Evolutionary conservation across 306 rosid genomes (phyloP), one percentile per base, ranked within the genome.

Genomic region (Ochetophila trinervis): DNA sequence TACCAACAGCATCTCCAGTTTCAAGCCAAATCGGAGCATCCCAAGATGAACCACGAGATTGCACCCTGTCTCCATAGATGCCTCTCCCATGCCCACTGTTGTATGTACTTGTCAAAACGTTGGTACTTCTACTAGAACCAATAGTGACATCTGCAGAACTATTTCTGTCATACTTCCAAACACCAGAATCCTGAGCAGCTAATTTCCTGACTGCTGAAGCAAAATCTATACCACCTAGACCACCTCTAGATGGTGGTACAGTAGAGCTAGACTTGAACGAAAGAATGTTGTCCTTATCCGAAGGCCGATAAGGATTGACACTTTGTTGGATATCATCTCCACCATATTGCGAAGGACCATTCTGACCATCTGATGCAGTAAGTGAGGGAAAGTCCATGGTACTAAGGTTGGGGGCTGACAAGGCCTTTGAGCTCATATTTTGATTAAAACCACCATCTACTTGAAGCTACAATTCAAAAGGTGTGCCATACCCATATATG

Each of bases 1-100:
- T 92, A 92, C 98, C 98, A 60, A 89, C 98, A 49, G 96, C 79
- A 6, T 92, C 98, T 52, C 98, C 98, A 16, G 98, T 92, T 79
- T 92, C 98, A 74, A 92, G 95, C 98, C 98, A 92, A 65, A 83
- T 79, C 15, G 98, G 96, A 60, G 95, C 85, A 59, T 85, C 68
- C 67, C 91, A 83, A 76, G 87, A 49, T 76, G 98, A 85, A 61
- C 89, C 85, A 37, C 88, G 90, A 30, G 73, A 80, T 72, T 84
- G 95, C 49, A 74, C 68, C 82, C 93, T 84, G 62, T 92, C 93
- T 76, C 83, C 75, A 70, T 75, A 65, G 69, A 79, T 71, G 36
- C 76, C 74, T 82, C 91, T 82, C 68, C 89, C 95, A 62, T 89
- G 86, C 35, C 93, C 89, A 50, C 86, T 65, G 61, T 64, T 80